Conservation (phyloP, 139 green algal species). For the Tetraselmis striata region DNA sequence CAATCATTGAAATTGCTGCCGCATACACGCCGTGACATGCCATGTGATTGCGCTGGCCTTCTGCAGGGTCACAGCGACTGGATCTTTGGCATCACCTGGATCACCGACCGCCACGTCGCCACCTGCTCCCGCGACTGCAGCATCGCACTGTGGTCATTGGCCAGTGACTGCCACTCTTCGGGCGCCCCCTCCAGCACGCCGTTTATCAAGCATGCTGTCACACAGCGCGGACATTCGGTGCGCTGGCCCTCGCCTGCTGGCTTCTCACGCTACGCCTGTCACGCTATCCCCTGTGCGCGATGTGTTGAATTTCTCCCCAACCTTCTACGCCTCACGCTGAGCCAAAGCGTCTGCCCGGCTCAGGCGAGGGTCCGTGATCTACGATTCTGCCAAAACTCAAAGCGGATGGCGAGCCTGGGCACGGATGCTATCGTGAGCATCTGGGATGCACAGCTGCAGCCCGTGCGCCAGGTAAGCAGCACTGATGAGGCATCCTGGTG, state of each 20-base stretch:
- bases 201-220: not conserved
- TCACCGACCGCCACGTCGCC: conserved; percentile 47
- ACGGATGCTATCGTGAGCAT: conserved; percentile 22
- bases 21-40: not conserved
- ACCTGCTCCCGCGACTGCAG: conserved; percentile 32
- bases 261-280: too few species aligned
- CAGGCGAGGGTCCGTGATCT: conserved; percentile 40
- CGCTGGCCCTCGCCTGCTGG: not conserved
- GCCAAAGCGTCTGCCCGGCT: not conserved
- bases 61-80: conserved; percentile 58
- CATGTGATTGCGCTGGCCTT: not conserved
- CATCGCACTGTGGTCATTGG: conserved; percentile 23
- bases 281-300: too few species aligned
- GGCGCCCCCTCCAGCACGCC: not conserved
- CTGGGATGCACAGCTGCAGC: conserved; percentile 28
- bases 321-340: too few species aligned
- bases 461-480: not conserved
- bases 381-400: conserved; percentile 9
- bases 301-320: too few species aligned
- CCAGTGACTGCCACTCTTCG: not conserved
- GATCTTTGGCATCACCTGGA: conserved; percentile 62
- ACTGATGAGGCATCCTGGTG: not conserved
- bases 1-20: too few species aligned
- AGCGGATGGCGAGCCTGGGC: conserved; percentile 21
- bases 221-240: not conserved